These are phyloP conservation scores for Tylopilus vinaceipallidus DNA, from an alignment of 768 basidiomycete genomes.

Conservation along the genomic window DNA sequence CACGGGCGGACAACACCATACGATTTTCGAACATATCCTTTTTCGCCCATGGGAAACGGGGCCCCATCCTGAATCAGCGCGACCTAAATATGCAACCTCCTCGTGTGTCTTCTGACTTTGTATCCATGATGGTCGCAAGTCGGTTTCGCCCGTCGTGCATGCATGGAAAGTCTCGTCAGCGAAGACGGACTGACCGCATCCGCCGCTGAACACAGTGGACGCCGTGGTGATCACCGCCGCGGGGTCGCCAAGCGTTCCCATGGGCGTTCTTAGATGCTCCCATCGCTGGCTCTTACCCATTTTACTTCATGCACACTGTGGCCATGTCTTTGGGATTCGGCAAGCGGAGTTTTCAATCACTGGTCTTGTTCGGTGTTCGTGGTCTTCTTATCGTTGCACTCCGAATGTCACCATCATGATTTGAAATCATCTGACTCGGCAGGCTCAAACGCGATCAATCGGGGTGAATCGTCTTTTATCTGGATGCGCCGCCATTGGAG, in stretches of 20 bases:
- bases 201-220: not conserved
- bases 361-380: no score
- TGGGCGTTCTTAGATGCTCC: not conserved
- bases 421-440: not conserved
- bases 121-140: slow-evolving; percentile 20
- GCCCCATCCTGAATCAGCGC: not conserved
- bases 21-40: not conserved
- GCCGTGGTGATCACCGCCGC: not conserved
- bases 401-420: not conserved
- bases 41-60: slow-evolving; percentile 2
- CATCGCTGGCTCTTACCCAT: no score
- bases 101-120: not conserved
- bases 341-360: not conserved
- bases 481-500: slow-evolving; percentile 4
- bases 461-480: slow-evolving; percentile 6
- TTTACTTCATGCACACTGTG: no score
- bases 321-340: not conserved
- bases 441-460: not conserved
- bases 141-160: not conserved
- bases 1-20: not conserved
- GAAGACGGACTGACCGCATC: not conserved
- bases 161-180: not conserved
- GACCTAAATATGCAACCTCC: not conserved
- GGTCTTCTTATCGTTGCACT: not conserved
- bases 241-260: slow-evolving; percentile 4